These are phyloP conservation scores for Barnettozyma siamensis DNA, from an alignment of 805 yeast genomes.

Conservation along the genomic window DNA sequence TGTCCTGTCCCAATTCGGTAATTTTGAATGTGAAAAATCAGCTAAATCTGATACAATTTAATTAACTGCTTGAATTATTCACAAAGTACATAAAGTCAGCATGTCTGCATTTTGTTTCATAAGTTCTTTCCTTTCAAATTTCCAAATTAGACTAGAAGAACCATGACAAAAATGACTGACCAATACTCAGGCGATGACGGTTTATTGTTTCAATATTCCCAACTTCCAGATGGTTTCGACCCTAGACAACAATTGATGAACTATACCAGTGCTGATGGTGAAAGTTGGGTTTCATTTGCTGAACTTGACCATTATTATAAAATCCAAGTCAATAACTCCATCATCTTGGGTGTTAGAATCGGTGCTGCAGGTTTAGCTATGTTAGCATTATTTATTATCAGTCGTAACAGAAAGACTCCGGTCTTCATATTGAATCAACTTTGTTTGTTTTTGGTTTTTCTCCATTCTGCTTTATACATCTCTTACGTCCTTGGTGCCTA, in stretches of 20 bases:
- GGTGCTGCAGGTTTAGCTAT: slow-evolving; percentile 49
- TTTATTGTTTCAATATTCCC: background rate
- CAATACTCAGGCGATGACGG: background rate
- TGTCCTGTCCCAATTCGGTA: slow-evolving; percentile 7
- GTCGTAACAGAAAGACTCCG: slow-evolving; percentile 54
- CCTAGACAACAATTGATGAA: slow-evolving; percentile 28
- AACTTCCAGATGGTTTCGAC: slow-evolving; percentile 14
- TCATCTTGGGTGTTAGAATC: slow-evolving; percentile 51
- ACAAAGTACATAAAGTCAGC: background rate
- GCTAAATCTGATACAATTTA: background rate
- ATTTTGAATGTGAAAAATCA: background rate
- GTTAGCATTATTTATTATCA: slow-evolving; percentile 40
- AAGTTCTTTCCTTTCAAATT: no score
- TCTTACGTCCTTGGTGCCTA: slow-evolving; percentile 49
- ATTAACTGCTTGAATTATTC: background rate
- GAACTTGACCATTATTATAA: slow-evolving; percentile 37
- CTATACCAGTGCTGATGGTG: slow-evolving; percentile 40
- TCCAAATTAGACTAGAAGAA: no score
- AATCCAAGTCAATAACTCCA: slow-evolving; percentile 32
- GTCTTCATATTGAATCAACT: slow-evolving; percentile 68
- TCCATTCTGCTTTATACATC: slow-evolving; percentile 59
- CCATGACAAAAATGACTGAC: slow-evolving; percentile 1
- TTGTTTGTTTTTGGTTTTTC: slow-evolving; percentile 47
- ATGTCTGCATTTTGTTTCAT: no score
- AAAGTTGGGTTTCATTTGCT: slow-evolving; percentile 30